Conservation (phyloP, 176 grass and related monocot genomes). For the Eragrostis nindensis region DNA sequence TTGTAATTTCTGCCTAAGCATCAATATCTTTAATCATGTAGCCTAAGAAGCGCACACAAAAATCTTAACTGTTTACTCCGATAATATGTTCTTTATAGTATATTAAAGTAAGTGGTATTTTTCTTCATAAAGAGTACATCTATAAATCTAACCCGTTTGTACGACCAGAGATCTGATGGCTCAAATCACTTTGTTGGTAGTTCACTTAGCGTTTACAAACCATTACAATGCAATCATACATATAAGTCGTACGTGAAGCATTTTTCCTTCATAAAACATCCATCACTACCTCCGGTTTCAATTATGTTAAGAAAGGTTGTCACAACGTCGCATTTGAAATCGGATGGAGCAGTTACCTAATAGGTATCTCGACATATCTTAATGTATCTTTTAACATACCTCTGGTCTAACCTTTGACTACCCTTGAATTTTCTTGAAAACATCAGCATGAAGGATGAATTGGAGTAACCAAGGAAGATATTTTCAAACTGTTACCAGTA, state of each 20-base stretch:
- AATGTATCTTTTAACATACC: neutral
- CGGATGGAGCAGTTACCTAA: neutral
- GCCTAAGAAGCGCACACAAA: neutral
- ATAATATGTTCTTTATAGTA: neutral
- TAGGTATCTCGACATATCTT: neutral
- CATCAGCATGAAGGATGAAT: conserved; percentile 28
- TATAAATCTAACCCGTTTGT: too few relatives aligned
- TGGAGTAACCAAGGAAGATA: neutral
- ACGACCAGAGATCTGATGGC: too few relatives aligned
- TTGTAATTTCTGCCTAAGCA: conserved; percentile 5
- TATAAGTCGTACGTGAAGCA: too few relatives aligned
- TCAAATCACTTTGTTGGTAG: too few relatives aligned
- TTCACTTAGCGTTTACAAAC: too few relatives aligned
- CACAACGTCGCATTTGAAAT: neutral
- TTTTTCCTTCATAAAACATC: too few relatives aligned
- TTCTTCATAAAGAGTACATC: neutral
- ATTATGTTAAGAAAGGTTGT: neutral
- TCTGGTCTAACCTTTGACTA: conserved; percentile 15
- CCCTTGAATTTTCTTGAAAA: neutral
- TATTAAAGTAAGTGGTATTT: too few relatives aligned
- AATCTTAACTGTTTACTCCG: neutral
- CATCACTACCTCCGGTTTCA: too few relatives aligned
- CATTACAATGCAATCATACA: too few relatives aligned
- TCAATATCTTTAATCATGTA: conserved; percentile 25
- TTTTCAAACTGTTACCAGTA: neutral